These are phyloP conservation scores for Fusarium sp. DNA, from an alignment of 2,329 filamentous ascomycete genomes.

Conservation along the genomic window DNA sequence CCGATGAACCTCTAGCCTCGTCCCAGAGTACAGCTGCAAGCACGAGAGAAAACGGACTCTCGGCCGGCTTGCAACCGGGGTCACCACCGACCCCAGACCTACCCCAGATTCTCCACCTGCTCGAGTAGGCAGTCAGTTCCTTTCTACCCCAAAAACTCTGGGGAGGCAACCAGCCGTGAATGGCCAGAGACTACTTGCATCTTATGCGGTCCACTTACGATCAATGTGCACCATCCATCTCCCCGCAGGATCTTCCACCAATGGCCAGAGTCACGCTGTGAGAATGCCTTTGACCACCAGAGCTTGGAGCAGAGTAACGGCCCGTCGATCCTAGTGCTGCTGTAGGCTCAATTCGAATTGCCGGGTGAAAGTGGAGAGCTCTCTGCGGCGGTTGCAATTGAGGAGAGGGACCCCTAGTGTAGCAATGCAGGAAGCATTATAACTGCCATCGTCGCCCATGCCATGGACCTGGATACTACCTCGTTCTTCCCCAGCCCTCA, in stretches of 20 bases:
- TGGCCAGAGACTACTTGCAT: slow-evolving; percentile 23
- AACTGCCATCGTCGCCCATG: slow-evolving; percentile 13
- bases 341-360: slow-evolving; percentile 9
- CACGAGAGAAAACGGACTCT: slow-evolving; percentile 16
- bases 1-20: not conserved
- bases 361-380: not conserved
- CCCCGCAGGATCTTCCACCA: slow-evolving; percentile 47
- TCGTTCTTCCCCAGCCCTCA: not conserved
- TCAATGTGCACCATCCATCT: slow-evolving; percentile 18
- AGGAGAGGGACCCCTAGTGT: slow-evolving; percentile 7
- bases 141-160: slow-evolving; percentile 32
- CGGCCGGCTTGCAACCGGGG: slow-evolving; percentile 8
- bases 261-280: slow-evolving; percentile 15
- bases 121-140: slow-evolving; percentile 8
- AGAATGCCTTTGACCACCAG: slow-evolving; percentile 8
- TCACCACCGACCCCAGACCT: slow-evolving; percentile 31
- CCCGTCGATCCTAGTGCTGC: slow-evolving; percentile 45
- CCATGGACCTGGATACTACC: slow-evolving; percentile 2
- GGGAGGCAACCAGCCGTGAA: slow-evolving; percentile 26
- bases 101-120: slow-evolving; percentile 46
- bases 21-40: not conserved
- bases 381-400: slow-evolving; percentile 13
- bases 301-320: slow-evolving; percentile 29
- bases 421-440: slow-evolving; percentile 16
- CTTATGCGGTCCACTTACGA: slow-evolving; percentile 46